Percentiles rank a stretch among this genome's conserved stretches.
Conservation (phyloP, 23 red algal genomes). For the Cyanidioschyzon merolae region DNA sequence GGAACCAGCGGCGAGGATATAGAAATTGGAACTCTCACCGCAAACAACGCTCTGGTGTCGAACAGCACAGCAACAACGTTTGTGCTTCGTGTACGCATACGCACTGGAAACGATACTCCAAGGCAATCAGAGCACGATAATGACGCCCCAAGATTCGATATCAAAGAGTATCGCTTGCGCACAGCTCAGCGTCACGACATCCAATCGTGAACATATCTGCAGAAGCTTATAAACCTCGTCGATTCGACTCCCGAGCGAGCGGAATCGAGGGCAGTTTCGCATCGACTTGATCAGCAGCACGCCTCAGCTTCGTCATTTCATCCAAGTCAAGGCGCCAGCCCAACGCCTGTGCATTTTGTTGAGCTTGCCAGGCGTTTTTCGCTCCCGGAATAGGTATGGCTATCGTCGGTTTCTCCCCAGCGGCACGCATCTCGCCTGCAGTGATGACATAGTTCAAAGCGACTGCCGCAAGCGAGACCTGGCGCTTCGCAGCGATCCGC, state of each 20-base stretch:
- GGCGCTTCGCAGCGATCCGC: not conserved
- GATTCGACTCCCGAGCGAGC: slow-evolving; percentile 5
- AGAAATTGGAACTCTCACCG: no score
- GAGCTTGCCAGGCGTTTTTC: not conserved
- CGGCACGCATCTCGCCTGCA: slow-evolving; percentile 1
- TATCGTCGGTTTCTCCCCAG: not conserved
- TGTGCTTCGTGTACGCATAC: no score
- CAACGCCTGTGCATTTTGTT: slow-evolving; percentile 4
- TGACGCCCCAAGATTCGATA: no score
- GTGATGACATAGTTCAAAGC: slow-evolving; percentile 31
- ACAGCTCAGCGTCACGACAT: no score
- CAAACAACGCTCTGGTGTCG: no score
- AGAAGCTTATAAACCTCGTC: not conserved
- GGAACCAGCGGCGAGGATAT: no score
- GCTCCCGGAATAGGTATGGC: slow-evolving; percentile 9
- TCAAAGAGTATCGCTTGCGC: no score
- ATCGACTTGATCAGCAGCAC: not conserved
- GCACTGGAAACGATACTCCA: no score
- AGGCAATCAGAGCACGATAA: no score
- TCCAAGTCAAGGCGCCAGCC: not conserved
- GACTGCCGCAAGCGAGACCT: slow-evolving; percentile 19
- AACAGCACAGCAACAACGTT: no score
- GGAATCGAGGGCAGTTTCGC: slow-evolving; percentile 9
- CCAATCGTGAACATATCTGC: no score
- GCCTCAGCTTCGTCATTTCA: not conserved